Percentiles rank a stretch among this genome's conserved stretches.
Evolutionary conservation across 2,329 filamentous ascomycete species (phyloP).

Genomic region (Pezicula rhizophila): DNA sequence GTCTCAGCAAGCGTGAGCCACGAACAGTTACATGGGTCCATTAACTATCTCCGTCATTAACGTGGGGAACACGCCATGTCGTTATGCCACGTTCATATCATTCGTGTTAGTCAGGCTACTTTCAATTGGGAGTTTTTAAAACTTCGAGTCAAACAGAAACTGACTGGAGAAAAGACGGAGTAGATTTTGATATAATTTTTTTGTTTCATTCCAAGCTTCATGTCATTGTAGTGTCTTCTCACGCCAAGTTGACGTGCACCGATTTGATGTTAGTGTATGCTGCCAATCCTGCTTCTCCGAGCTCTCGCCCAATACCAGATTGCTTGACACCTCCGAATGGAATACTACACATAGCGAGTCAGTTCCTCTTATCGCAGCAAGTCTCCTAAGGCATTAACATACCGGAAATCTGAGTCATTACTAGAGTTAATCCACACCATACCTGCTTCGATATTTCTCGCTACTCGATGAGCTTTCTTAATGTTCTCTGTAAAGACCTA

Average conservation of each 20-base stretch:
- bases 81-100: no score
- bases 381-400: slow-evolving; percentile 36
- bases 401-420: slow-evolving; percentile 41
- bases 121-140: no score
- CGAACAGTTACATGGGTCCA: no score
- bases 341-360: slow-evolving; percentile 31
- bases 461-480: slow-evolving; percentile 58
- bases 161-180: no score
- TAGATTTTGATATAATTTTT: no score
- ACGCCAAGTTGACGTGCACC: slow-evolving; percentile 44
- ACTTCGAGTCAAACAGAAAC: no score
- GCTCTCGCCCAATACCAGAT: slow-evolving; percentile 67
- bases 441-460: slow-evolving; percentile 54
- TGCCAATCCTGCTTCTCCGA: slow-evolving; percentile 56
- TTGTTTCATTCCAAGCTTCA: no score
- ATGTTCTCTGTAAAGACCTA: slow-evolving; percentile 56
- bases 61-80: no score
- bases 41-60: no score
- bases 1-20: no score
- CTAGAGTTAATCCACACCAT: slow-evolving; percentile 30
- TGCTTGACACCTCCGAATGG: slow-evolving; percentile 70
- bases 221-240: not conserved
- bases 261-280: slow-evolving; percentile 63
- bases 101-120: no score
- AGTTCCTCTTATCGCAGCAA: not conserved